Percentiles rank a stretch among this genome's conserved stretches.
These are phyloP conservation scores for Solanum paucissectum DNA, from an alignment of 257 asterid species.

Conservation along the genomic window DNA sequence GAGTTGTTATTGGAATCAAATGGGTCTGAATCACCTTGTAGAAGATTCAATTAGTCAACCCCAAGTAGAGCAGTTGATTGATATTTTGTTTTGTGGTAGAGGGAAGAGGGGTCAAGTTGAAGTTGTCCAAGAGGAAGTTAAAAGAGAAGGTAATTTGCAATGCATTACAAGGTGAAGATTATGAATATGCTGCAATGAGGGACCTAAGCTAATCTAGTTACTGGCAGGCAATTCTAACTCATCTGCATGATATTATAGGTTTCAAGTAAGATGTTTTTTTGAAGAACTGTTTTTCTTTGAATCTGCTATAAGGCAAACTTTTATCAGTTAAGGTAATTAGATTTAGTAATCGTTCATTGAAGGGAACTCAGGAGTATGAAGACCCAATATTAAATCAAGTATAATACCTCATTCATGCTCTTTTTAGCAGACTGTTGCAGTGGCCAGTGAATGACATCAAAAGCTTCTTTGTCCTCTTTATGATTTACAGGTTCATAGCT, in stretches of 20 bases:
- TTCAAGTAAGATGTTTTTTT: neutral
- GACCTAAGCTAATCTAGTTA: neutral
- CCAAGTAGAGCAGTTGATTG: neutral
- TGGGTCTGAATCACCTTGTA: neutral
- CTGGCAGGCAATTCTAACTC: neutral
- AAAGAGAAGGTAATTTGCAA: neutral
- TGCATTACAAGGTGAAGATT: neutral
- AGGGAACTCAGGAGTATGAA: neutral
- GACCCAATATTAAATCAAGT: neutral
- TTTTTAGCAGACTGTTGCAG: neutral
- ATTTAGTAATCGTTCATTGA: neutral
- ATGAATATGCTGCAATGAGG: neutral
- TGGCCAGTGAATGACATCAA: neutral
- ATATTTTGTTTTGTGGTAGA: neutral
- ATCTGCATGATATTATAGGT: neutral
- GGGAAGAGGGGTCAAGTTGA: neutral
- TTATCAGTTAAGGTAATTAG: neutral
- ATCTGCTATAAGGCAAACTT: neutral
- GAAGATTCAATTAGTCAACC: neutral
- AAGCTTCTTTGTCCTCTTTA: neutral
- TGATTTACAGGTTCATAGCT: conserved; percentile 61
- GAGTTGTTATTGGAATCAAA: neutral
- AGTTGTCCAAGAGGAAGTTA: neutral
- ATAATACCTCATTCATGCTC: neutral
- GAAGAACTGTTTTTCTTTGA: neutral